A percentile compares a stretch with the other conserved stretches of the same genome.
These are phyloP conservation scores for Hemerocallis citrina DNA, from an alignment of 106 monocot species.

Conservation along the genomic window DNA sequence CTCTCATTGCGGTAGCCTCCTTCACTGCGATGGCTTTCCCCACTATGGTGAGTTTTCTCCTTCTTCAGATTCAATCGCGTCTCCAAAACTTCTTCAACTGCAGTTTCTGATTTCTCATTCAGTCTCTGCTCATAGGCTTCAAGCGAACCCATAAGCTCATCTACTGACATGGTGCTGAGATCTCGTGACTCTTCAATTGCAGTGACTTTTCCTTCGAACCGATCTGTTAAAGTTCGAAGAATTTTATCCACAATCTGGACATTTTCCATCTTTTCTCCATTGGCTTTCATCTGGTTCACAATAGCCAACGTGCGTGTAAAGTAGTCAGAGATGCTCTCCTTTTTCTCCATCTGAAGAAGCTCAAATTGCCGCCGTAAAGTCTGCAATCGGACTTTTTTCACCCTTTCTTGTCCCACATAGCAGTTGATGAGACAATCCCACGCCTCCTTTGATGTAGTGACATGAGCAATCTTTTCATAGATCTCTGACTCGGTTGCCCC, in stretches of 20 bases:
- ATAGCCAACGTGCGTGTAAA: not conserved
- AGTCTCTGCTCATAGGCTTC: no score
- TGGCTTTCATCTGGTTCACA: not conserved
- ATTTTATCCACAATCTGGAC: not conserved
- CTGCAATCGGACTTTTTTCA: not conserved
- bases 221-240: not conserved
- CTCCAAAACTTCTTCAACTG: no score
- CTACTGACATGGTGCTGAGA: not conserved
- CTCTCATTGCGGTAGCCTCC: no score
- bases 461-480: no score
- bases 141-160: no score
- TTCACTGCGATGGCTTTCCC: not conserved
- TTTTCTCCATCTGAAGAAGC: not conserved
- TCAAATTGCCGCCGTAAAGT: not conserved
- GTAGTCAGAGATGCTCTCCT: not conserved
- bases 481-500: no score
- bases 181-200: not conserved
- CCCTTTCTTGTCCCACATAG: no score
- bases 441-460: no score
- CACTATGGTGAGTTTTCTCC: not conserved
- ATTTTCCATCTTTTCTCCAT: not conserved
- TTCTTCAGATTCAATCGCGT: not conserved
- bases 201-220: not conserved
- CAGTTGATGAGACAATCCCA: no score
- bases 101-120: no score